These are phyloP conservation scores for Tylopilus balloui DNA, from an alignment of 768 basidiomycete genomes.

Conservation along the genomic window DNA sequence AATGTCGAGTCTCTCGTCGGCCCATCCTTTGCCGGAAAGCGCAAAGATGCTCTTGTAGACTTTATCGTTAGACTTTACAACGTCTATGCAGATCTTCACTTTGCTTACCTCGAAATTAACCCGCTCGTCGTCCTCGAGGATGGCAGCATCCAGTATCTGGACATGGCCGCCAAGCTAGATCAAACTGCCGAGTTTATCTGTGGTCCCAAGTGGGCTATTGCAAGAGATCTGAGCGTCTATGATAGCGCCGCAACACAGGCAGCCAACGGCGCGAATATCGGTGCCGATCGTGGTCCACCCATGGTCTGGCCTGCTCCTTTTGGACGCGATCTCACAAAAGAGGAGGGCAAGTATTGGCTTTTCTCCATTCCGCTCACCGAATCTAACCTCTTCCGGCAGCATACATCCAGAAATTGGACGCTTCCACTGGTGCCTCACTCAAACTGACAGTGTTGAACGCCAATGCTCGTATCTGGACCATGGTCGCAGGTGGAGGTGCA, in stretches of 20 bases:
- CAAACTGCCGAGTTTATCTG: conserved; percentile 98
- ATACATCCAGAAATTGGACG: conserved; percentile 98
- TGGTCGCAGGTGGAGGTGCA: conserved; percentile 97
- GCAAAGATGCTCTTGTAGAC: conserved; percentile 90
- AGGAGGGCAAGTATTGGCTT: conserved; percentile 47
- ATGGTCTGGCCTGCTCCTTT: conserved; percentile 98
- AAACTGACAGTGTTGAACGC: conserved; percentile 96
- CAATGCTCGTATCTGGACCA: conserved; percentile 97
- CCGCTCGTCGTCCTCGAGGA: conserved; percentile 92
- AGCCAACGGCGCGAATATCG: conserved; percentile 46
- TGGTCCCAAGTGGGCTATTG: conserved; percentile 98
- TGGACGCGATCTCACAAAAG: conserved; percentile 95
- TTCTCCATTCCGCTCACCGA: neutral
- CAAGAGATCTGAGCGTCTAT: conserved; percentile 81
- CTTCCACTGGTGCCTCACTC: conserved; percentile 94
- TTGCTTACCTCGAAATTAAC: conserved; percentile 99
- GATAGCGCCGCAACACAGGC: conserved; percentile 39
- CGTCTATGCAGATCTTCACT: conserved; percentile 98
- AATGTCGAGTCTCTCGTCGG: conserved; percentile 74
- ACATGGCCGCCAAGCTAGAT: conserved; percentile 99
- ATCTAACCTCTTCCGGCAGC: conserved; percentile 37
- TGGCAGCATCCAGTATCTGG: conserved; percentile 83
- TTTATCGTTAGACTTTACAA: conserved; percentile 94
- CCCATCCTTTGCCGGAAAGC: conserved; percentile 70
- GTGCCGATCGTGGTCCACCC: conserved; percentile 92